Percentiles rank a stretch among this genome's conserved stretches.
Evolutionary conservation across 345 rosid species (phyloP).

Genomic region (Citrus glauca): DNA sequence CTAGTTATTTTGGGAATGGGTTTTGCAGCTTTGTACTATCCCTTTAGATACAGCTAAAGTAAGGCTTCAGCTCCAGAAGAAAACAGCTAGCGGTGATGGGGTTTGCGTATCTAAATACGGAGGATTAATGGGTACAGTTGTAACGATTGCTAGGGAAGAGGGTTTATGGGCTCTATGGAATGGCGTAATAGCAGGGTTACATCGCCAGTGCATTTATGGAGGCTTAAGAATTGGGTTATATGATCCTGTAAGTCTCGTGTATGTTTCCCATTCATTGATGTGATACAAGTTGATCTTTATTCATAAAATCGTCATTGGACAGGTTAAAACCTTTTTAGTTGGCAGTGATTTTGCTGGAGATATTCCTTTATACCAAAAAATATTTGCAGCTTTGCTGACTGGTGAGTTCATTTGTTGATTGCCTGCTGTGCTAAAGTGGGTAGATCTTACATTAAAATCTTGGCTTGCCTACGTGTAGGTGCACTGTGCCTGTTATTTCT

Average conservation of each 20-base stretch:
- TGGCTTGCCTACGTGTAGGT: slow-evolving; percentile 1
- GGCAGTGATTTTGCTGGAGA: slow-evolving; percentile 78
- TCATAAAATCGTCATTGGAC: slow-evolving; percentile 28
- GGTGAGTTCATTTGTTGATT: slow-evolving; percentile 43
- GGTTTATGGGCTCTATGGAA: slow-evolving; percentile 83
- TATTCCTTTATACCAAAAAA: slow-evolving; percentile 76
- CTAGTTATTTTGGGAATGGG: background rate
- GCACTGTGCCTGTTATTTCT: background rate
- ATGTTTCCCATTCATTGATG: slow-evolving; percentile 6
- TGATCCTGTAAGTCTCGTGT: slow-evolving; percentile 68
- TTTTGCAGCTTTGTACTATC: slow-evolving; percentile 72
- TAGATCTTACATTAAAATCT: slow-evolving; percentile 6
- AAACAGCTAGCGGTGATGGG: slow-evolving; percentile 51
- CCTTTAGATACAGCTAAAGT: slow-evolving; percentile 96
- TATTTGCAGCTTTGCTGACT: slow-evolving; percentile 84
- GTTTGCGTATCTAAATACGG: slow-evolving; percentile 55
- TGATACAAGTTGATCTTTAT: background rate
- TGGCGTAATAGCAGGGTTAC: slow-evolving; percentile 86
- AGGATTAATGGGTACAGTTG: slow-evolving; percentile 71
- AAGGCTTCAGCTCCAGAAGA: slow-evolving; percentile 93
- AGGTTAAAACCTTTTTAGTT: slow-evolving; percentile 87
- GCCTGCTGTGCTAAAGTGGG: slow-evolving; percentile 14
- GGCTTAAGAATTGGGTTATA: slow-evolving; percentile 90
- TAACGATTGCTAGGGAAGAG: slow-evolving; percentile 88
- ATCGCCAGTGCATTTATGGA: slow-evolving; percentile 89